These are phyloP conservation scores for Mycena belliarum DNA, from an alignment of 768 basidiomycete species.

Conservation along the genomic window DNA sequence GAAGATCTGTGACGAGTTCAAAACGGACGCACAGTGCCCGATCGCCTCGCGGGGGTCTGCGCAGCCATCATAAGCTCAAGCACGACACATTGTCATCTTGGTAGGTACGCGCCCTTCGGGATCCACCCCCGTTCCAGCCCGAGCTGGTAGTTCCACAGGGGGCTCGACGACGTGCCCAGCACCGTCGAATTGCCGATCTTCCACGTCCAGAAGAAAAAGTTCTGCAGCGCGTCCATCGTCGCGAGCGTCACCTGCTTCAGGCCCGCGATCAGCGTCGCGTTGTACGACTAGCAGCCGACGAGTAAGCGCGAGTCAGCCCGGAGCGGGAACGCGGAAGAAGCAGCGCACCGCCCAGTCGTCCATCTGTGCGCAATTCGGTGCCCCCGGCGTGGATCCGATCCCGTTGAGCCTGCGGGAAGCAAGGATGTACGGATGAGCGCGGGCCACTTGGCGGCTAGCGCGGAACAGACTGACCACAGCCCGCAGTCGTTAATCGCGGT, in stretches of 20 bases:
- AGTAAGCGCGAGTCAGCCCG: neutral
- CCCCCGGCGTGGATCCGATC: constrained; percentile 38
- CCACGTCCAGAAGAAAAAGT: constrained; percentile 98
- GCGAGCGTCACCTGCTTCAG: constrained; percentile 70
- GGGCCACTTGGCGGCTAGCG: constrained; percentile 12
- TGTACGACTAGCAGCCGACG: constrained; percentile 52
- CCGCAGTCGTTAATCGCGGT: constrained; percentile 80
- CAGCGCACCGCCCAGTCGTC: constrained; percentile 47
- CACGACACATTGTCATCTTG: no score
- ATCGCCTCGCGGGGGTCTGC: constrained; percentile 51
- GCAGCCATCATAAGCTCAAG: neutral
- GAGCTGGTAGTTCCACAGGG: constrained; percentile 87
- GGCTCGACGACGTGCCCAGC: constrained; percentile 65
- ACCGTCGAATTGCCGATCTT: constrained; percentile 84
- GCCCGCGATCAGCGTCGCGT: constrained; percentile 53
- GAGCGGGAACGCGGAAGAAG: neutral
- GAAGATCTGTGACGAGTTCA: constrained; percentile 45
- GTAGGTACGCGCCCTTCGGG: constrained; percentile 62
- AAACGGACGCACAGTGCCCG: constrained; percentile 43
- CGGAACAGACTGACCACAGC: constrained; percentile 46
- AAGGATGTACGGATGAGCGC: constrained; percentile 1
- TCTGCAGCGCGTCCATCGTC: constrained; percentile 88
- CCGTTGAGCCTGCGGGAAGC: constrained; percentile 44
- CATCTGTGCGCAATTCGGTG: constrained; percentile 41
- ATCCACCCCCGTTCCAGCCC: constrained; percentile 89